phyloP scores from a whole-genome alignment of 805 yeast species.

The Wickerhamomyces xylosicus region DNA sequence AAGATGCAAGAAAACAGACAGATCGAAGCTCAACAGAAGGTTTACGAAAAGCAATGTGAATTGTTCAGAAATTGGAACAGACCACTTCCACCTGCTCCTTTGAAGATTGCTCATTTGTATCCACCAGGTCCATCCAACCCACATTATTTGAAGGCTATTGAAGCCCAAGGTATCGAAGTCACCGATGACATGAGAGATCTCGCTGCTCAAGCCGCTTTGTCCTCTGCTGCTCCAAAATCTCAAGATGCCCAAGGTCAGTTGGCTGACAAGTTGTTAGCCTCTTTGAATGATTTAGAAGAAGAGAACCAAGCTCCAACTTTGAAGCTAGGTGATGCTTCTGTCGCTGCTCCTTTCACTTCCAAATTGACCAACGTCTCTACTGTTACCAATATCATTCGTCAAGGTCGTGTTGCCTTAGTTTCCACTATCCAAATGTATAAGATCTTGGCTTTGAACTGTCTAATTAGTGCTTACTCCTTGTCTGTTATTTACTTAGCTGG shows the following conservation, averaged over 20 bases:
- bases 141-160: conserved; percentile 75
- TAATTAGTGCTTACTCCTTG: conserved; percentile 91
- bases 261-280: conserved; percentile 57
- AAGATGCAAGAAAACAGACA: conserved; percentile 76
- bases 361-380: conserved; percentile 87
- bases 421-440: conserved; percentile 99
- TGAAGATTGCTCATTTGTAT: conserved; percentile 82
- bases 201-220: conserved; percentile 40
- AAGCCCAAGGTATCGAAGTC: conserved; percentile 70
- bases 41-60: conserved; percentile 79
- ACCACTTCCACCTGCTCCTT: conserved; percentile 78
- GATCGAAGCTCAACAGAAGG: conserved; percentile 47
- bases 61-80: conserved; percentile 74
- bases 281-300: conserved; percentile 46
- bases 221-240: conserved; percentile 23
- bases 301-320: conserved; percentile 80
- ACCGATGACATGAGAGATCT: conserved; percentile 61
- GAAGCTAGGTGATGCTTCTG: conserved; percentile 96
- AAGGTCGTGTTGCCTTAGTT: conserved; percentile 96
- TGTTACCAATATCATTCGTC: conserved; percentile 88
- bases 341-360: conserved; percentile 98
- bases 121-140: conserved; percentile 96
- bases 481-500: conserved; percentile 94
- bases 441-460: conserved; percentile 91
- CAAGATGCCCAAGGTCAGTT: conserved; percentile 28